Evolutionary conservation across 805 yeast species (phyloP).

Genomic region (Kuraishia borneana): DNA sequence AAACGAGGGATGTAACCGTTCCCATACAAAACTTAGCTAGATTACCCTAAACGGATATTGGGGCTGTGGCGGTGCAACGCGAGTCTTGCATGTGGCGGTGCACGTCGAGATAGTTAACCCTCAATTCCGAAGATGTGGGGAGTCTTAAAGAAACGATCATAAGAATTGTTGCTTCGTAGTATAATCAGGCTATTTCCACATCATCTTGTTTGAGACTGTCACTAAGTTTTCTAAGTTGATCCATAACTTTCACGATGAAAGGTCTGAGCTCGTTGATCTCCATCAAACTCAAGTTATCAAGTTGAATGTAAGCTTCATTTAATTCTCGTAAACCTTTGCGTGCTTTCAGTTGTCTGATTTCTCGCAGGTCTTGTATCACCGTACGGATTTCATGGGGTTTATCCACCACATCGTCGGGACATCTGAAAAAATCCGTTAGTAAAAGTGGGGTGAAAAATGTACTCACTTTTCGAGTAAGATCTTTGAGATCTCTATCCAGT

Average conservation of each 20-base stretch:
- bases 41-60: too few relatives aligned
- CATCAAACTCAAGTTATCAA: constrained; percentile 71
- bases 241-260: constrained; percentile 72
- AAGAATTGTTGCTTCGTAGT: neutral
- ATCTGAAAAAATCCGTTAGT: constrained; percentile 16
- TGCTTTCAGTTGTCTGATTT: constrained; percentile 70
- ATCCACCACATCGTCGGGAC: constrained; percentile 70
- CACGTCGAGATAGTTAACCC: too few relatives aligned
- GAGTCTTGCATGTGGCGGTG: too few relatives aligned
- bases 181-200: neutral
- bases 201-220: constrained; percentile 14
- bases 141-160: neutral
- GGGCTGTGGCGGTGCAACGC: too few relatives aligned
- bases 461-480: constrained; percentile 36
- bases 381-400: constrained; percentile 63
- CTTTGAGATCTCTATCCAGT: constrained; percentile 80
- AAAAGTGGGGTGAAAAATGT: neutral
- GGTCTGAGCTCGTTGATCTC: constrained; percentile 88
- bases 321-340: constrained; percentile 68
- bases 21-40: too few relatives aligned
- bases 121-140: too few relatives aligned
- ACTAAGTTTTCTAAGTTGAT: constrained; percentile 49
- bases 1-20: too few relatives aligned
- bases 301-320: constrained; percentile 72
- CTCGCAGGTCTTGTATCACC: constrained; percentile 72